phyloP scores from a whole-genome alignment of 208 protist species.

The Acanthamoeba lenticulata region DNA sequence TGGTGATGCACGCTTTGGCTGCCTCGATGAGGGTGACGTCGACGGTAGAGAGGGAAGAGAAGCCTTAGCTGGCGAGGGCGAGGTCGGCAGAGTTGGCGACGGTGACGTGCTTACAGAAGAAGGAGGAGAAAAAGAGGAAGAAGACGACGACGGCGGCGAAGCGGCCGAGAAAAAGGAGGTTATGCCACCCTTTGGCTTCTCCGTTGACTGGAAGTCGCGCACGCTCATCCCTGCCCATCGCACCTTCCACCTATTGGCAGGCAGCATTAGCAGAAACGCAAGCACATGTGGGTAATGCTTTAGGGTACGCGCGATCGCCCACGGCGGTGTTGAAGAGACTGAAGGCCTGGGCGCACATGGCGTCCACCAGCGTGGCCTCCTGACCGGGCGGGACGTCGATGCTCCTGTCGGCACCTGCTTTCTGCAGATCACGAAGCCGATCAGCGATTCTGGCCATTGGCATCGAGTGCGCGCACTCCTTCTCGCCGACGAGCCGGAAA shows the following conservation, averaged over 20 bases:
- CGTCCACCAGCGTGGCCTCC: neutral
- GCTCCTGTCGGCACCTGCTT: neutral
- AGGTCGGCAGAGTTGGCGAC: neutral
- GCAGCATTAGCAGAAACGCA: neutral
- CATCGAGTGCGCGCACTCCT: slow-evolving; percentile 23
- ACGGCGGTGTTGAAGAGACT: neutral
- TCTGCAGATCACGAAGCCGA: neutral
- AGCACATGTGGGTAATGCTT: too few relatives aligned
- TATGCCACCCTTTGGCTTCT: neutral
- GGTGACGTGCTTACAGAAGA: neutral
- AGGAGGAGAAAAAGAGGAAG: neutral
- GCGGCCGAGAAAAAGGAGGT: neutral
- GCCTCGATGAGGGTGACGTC: neutral
- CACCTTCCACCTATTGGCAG: neutral
- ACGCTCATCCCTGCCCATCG: slow-evolving; percentile 18
- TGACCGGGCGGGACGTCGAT: neutral
- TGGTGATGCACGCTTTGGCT: neutral
- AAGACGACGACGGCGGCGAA: neutral
- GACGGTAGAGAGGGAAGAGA: too few relatives aligned
- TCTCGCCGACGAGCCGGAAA: slow-evolving; percentile 16
- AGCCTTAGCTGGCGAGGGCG: too few relatives aligned
- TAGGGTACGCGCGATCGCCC: slow-evolving; percentile 37
- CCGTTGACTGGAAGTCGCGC: neutral
- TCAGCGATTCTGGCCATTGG: neutral
- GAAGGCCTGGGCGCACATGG: neutral